Conservation (phyloP, 805 yeast genomes). For the Candida takata region DNA sequence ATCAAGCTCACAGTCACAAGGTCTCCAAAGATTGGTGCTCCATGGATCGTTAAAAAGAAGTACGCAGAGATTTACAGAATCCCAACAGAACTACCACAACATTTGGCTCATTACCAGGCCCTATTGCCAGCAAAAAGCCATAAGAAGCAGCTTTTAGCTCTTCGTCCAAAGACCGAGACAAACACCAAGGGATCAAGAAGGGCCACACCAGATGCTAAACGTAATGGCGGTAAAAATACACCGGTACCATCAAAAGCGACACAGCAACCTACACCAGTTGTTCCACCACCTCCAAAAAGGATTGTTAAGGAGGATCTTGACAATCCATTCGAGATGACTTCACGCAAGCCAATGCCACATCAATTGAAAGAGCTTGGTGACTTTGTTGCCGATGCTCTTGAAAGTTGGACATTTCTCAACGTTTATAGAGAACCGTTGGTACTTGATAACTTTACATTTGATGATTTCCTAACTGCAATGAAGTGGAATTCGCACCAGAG, state of each 20-base stretch:
- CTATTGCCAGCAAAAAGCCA: conserved; percentile 15
- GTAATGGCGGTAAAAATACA: conserved; percentile 1
- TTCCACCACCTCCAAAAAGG: conserved; percentile 14
- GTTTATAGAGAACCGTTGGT: conserved; percentile 57
- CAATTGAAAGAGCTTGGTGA: conserved; percentile 12
- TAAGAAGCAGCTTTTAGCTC: conserved; percentile 5
- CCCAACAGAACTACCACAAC: conserved; percentile 50
- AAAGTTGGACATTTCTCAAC: conserved; percentile 70
- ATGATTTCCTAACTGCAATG: conserved; percentile 54
- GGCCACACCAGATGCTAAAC: conserved; percentile 7
- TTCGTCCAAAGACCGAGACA: conserved; percentile 7
- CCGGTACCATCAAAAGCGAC: conserved; percentile 4
- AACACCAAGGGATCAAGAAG: conserved; percentile 1
- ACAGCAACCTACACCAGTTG: conserved; percentile 6
- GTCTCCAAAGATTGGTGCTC: conserved; percentile 84
- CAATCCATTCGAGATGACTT: conserved; percentile 13
- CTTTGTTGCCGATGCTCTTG: conserved; percentile 40
- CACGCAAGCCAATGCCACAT: conserved; percentile 18
- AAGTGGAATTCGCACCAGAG: conserved; percentile 37
- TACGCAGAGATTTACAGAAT: conserved; percentile 68
- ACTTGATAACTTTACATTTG: conserved; percentile 73
- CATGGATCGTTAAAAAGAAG: conserved; percentile 85
- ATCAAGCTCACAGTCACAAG: conserved; percentile 59
- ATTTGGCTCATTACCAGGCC: conserved; percentile 31
- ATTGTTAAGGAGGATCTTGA: conserved; percentile 18